Conservation (phyloP, 1,139 yeast genomes). For the Lipomyces yarrowii region DNA sequence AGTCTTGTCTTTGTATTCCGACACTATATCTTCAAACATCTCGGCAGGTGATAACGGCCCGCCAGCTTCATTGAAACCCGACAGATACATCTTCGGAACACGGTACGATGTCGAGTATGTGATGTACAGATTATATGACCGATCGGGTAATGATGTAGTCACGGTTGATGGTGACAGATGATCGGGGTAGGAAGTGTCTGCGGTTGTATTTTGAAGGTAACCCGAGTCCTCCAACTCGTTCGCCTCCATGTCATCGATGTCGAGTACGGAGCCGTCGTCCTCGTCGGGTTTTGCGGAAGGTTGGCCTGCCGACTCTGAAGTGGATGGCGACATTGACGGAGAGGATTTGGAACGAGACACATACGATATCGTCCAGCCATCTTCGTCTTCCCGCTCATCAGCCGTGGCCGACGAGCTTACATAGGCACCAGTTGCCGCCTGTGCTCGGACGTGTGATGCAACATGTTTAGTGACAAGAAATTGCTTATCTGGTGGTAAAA, state of each 20-base stretch:
- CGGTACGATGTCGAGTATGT: constrained; percentile 93
- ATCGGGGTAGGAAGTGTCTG: constrained; percentile 49
- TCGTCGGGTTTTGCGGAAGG: constrained; percentile 21
- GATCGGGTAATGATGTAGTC: constrained; percentile 51
- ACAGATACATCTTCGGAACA: constrained; percentile 91
- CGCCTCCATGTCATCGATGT: constrained; percentile 22
- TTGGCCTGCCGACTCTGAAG: not conserved
- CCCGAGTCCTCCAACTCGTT: constrained; percentile 27
- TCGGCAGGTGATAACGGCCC: constrained; percentile 82
- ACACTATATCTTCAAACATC: constrained; percentile 92
- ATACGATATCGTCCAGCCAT: constrained; percentile 55
- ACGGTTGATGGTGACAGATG: constrained; percentile 37
- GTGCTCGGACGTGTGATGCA: constrained; percentile 79
- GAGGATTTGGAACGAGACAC: constrained; percentile 7
- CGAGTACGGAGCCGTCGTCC: constrained; percentile 29
- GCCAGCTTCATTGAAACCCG: constrained; percentile 84
- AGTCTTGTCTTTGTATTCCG: constrained; percentile 91
- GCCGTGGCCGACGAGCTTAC: constrained; percentile 43
- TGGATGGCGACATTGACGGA: not conserved
- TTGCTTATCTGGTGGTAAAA: constrained; percentile 85
- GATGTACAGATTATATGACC: constrained; percentile 86
- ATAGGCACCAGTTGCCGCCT: constrained; percentile 53
- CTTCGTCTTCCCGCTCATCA: constrained; percentile 49
- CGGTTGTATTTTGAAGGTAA: constrained; percentile 29
- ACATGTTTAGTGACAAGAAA: constrained; percentile 85